Conservation (phyloP, 305 asterid species). For the Lippia alba region DNA sequence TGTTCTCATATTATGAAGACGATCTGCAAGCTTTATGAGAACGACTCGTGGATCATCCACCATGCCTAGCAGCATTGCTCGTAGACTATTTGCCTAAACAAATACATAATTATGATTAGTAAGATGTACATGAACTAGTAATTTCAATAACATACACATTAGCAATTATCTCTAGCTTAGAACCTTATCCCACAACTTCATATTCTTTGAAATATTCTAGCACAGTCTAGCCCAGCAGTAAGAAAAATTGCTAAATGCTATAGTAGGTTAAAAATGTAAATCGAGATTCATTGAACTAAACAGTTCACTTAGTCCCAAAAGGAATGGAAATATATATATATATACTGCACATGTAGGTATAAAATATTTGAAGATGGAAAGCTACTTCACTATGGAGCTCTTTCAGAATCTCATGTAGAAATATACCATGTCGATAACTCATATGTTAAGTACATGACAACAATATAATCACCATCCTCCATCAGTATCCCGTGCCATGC, state of each 20-base stretch:
- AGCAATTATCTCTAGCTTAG: slow-evolving; percentile 13
- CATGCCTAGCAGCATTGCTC: slow-evolving; percentile 98
- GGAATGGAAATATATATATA: background rate
- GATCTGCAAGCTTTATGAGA: slow-evolving; percentile 98
- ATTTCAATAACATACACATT: slow-evolving; percentile 17
- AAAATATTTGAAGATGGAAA: slow-evolving; percentile 19
- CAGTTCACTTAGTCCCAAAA: background rate
- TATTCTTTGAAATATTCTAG: slow-evolving; percentile 4
- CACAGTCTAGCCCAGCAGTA: background rate
- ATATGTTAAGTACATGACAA: background rate
- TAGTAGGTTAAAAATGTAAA: slow-evolving; percentile 18
- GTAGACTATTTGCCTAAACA: slow-evolving; percentile 85
- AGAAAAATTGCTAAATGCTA: background rate
- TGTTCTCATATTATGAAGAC: slow-evolving; percentile 99
- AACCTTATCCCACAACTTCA: slow-evolving; percentile 13
- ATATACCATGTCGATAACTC: background rate
- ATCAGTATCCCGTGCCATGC: slow-evolving; percentile 20
- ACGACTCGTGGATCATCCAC: slow-evolving; percentile 98
- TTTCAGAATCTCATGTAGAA: background rate
- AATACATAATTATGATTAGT: slow-evolving; percentile 24
- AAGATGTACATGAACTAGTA: slow-evolving; percentile 22
- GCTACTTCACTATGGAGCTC: slow-evolving; percentile 13
- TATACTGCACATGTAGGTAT: background rate
- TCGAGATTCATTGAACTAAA: slow-evolving; percentile 5
- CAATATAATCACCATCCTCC: slow-evolving; percentile 17